A percentile compares a stretch with the other conserved stretches of the same genome.
These are phyloP conservation scores for Pulveroboletus sp. DNA, from an alignment of 768 basidiomycete genomes.

Conservation along the genomic window DNA sequence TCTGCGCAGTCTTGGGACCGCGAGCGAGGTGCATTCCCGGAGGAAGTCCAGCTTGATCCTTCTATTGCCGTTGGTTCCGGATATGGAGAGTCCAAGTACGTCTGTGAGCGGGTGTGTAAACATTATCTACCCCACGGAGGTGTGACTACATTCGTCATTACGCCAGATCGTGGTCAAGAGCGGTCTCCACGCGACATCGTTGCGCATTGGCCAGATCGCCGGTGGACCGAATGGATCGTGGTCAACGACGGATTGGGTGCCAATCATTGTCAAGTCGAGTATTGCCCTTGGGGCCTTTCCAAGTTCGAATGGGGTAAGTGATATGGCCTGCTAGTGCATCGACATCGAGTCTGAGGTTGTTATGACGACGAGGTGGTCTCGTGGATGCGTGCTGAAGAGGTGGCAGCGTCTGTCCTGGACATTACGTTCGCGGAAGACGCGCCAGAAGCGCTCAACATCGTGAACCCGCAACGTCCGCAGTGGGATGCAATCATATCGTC, in stretches of 20 bases:
- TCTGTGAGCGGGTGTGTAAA: conserved; percentile 30
- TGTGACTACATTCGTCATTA: too few relatives aligned
- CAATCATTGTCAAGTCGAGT: conserved; percentile 30
- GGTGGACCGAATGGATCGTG: conserved; percentile 33
- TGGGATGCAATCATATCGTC: too few relatives aligned
- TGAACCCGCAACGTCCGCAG: conserved; percentile 17
- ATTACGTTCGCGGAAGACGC: conserved; percentile 22
- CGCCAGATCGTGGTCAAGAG: conserved; percentile 23
- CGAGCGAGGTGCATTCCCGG: conserved; percentile 30
- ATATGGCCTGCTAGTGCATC: neutral
- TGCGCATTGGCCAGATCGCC: conserved; percentile 33
- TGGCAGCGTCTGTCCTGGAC: conserved; percentile 31
- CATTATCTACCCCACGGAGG: too few relatives aligned
- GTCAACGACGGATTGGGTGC: conserved; percentile 34
- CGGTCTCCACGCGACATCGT: conserved; percentile 22
- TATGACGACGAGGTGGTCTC: conserved; percentile 22
- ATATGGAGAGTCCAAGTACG: conserved; percentile 37
- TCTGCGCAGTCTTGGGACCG: conserved; percentile 23
- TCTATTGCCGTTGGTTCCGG: conserved; percentile 29
- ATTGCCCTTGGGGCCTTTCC: conserved; percentile 23
- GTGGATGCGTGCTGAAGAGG: conserved; percentile 37
- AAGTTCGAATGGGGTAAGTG: conserved; percentile 30
- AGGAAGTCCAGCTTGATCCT: conserved; percentile 30
- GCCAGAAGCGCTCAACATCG: conserved; percentile 31
- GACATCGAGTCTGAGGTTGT: too few relatives aligned